Evolutionary conservation across 495 filamentous ascomycete genomes (phyloP).

Genomic region (Daldinia grandis): DNA sequence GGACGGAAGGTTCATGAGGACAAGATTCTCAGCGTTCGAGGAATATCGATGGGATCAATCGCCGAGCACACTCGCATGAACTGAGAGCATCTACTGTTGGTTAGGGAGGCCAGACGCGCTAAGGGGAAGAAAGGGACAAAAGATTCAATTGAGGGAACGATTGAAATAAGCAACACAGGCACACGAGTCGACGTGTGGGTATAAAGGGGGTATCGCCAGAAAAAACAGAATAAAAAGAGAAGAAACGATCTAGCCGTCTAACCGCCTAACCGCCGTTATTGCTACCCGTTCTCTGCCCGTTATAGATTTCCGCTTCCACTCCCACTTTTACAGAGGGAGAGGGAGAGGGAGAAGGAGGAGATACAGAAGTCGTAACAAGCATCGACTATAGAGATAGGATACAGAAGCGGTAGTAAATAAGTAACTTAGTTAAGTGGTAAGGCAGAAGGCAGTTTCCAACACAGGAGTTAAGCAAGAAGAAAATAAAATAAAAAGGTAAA

Average conservation of each 20-base stretch:
- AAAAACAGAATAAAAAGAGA: constrained; percentile 22
- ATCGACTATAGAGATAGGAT: constrained; percentile 6
- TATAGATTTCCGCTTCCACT: constrained; percentile 11
- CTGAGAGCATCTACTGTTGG: constrained; percentile 37
- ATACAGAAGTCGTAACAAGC: constrained; percentile 28
- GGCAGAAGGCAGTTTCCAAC: constrained; percentile 22
- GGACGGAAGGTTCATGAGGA: constrained; percentile 21
- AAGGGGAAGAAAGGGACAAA: constrained; percentile 37
- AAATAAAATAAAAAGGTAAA: background rate
- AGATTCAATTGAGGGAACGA: constrained; percentile 45
- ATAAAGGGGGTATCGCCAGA: constrained; percentile 48
- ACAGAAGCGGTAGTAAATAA: background rate
- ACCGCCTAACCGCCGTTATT: background rate
- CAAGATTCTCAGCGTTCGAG: constrained; percentile 18
- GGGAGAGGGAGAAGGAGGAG: background rate
- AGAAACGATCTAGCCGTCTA: constrained; percentile 10
- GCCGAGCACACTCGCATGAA: constrained; percentile 20
- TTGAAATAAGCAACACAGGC: constrained; percentile 46
- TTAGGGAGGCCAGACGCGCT: constrained; percentile 26
- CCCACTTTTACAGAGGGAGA: constrained; percentile 11
- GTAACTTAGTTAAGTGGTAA: constrained; percentile 5
- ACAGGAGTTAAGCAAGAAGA: constrained; percentile 16
- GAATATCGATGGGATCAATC: constrained; percentile 25
- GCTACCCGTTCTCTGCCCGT: background rate
- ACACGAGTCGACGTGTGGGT: constrained; percentile 46